Base-by-base conservation (phyloP, 2,329 filamentous ascomycete genomes). In the Coniella vitis region DNA sequence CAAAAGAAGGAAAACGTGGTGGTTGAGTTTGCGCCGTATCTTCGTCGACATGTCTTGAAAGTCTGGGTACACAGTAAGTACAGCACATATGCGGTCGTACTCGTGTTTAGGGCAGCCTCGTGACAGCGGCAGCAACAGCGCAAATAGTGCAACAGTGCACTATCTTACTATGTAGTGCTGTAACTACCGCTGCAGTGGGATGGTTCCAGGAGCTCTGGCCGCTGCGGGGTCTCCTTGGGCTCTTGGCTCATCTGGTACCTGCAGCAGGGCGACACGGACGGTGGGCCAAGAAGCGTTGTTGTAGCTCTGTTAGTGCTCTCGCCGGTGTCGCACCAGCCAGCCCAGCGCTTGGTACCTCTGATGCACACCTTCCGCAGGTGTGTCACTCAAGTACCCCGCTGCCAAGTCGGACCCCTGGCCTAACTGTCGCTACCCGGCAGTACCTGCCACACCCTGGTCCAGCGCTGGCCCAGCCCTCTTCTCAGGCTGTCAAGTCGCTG, bases 331-430 rank as follows among this genome's bases (percentile, higher is more conserved):
- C 7, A 9, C 22, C 21, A 7, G 32, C 20, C 19, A 4, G 14
- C 7, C 3, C 16, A 41, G 49, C 13, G 7, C 12, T 3, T 10
- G 12, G 32, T 52, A 52, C 49, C 14, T 34, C 8, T 1, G 0
- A 2, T 5, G 3, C 1, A 1, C 12, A 3, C 21, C 22, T 19
- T 20, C 38, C 3, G 5, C 12, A 2, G n/a, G 16, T 20, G 20
- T 10, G 16, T 14, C 8, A n/a, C 10, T 9, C 3, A 34, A n/a
- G 47, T 49, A 35, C 25, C 7, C 4, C 5, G 7, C 2, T 21
- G 47, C 50, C 43, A 49, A 50, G 47, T 17, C 17, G 2, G 19
- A 25, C 32, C 47, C 51, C 47, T 38, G 42, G 25, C 19, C 43
- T 50, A 53, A 12, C 20, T 39, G 12, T 16, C 9, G 39, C 13